Evolutionary conservation across 345 rosid genomes (phyloP).

Genomic region (Salix purpurea): DNA sequence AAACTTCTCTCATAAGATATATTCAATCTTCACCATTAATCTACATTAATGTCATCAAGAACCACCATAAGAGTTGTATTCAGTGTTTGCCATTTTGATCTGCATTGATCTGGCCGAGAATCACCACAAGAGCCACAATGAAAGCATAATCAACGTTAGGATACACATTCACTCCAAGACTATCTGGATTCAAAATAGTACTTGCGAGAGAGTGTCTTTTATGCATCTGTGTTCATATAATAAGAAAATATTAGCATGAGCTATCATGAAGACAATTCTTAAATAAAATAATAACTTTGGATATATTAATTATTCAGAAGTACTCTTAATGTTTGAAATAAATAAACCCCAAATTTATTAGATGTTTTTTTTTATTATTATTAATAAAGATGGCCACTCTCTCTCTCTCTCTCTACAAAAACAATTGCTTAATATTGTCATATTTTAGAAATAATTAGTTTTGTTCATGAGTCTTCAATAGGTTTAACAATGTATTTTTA

Average conservation of each 20-base stretch:
- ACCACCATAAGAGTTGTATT: constrained; percentile 23
- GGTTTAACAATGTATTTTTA: too few species aligned
- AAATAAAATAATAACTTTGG: background rate
- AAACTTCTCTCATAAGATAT: too few species aligned
- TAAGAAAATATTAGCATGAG: background rate
- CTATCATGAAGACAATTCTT: too few species aligned
- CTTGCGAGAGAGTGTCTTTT: constrained; percentile 22
- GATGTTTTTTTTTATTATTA: too few species aligned
- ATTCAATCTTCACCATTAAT: background rate
- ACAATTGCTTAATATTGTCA: too few species aligned
- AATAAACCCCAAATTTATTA: too few species aligned
- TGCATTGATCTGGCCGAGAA: constrained; percentile 36
- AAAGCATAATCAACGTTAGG: constrained; percentile 38
- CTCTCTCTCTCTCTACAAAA: too few species aligned
- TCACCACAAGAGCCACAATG: constrained; percentile 26
- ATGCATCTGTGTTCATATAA: constrained; percentile 30
- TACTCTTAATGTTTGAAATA: too few species aligned
- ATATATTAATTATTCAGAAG: too few species aligned
- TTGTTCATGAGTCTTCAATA: too few species aligned
- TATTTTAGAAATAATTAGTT: too few species aligned
- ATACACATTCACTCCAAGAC: constrained; percentile 28
- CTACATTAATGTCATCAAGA: constrained; percentile 36
- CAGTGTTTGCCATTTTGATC: constrained; percentile 16
- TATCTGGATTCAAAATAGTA: constrained; percentile 18
- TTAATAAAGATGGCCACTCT: too few species aligned